phyloP scores from a whole-genome alignment of 805 yeast genomes.

The Cyberlindnera euphorbiiphila region DNA sequence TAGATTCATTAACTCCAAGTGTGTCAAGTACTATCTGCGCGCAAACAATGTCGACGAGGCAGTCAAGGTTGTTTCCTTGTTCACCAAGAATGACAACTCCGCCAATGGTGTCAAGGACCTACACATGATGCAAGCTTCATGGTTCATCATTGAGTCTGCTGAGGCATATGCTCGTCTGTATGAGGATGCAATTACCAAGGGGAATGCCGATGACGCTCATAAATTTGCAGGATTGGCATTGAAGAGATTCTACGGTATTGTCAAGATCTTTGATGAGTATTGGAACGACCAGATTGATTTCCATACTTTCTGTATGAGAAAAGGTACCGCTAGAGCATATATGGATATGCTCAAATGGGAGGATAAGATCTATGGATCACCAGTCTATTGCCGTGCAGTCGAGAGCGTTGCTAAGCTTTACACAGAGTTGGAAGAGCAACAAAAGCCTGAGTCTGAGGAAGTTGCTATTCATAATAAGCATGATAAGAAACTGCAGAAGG shows the following conservation, averaged over 20 bases:
- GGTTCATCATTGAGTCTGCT: constrained; percentile 84
- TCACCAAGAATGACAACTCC: constrained; percentile 80
- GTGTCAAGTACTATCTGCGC: constrained; percentile 78
- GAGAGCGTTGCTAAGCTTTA: constrained; percentile 59
- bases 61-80: constrained; percentile 64
- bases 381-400: constrained; percentile 68
- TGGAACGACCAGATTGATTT: constrained; percentile 87
- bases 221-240: constrained; percentile 67
- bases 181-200: constrained; percentile 39
- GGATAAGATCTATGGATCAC: constrained; percentile 63
- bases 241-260: constrained; percentile 69
- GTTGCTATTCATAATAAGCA: constrained; percentile 40
- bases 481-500: constrained; percentile 54
- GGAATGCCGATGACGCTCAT: constrained; percentile 32
- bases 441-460: constrained; percentile 13
- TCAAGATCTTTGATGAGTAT: constrained; percentile 65
- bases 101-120: constrained; percentile 84
- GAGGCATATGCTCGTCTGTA: constrained; percentile 71
- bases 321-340: constrained; percentile 87
- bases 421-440: constrained; percentile 29
- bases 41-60: constrained; percentile 75
- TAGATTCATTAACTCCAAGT: constrained; percentile 83
- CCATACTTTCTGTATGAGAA: constrained; percentile 87
- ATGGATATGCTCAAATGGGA: constrained; percentile 79
- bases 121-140: constrained; percentile 84